A percentile compares a stretch with the other conserved stretches of the same genome.
Evolutionary conservation across 768 basidiomycete species (phyloP).

Genomic region (Albatrellus ellisii): DNA sequence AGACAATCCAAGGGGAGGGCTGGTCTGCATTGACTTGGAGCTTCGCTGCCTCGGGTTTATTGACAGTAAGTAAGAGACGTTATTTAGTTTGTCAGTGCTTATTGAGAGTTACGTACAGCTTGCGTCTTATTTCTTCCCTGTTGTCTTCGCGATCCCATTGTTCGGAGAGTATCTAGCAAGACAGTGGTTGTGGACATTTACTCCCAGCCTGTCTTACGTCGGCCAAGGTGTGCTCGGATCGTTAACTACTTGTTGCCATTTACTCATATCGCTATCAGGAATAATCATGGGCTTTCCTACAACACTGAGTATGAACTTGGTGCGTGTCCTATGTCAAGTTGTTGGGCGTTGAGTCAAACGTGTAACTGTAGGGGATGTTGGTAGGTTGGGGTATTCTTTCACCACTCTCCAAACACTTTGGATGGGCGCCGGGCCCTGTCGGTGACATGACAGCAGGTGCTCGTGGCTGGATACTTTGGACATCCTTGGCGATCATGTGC

Average conservation of each 20-base stretch:
- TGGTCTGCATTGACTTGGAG: conserved; percentile 73
- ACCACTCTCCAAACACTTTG: conserved; percentile 64
- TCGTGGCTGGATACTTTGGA: conserved; percentile 97
- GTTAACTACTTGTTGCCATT: not conserved
- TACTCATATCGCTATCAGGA: conserved; percentile 27
- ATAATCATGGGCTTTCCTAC: conserved; percentile 98
- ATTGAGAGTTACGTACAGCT: conserved; percentile 34
- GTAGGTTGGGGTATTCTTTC: conserved; percentile 93
- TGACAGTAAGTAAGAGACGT: conserved; percentile 54
- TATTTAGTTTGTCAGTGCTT: not conserved
- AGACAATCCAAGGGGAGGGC: conserved; percentile 47
- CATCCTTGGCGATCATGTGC: conserved; percentile 90
- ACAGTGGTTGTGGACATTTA: conserved; percentile 90
- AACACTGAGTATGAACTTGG: conserved; percentile 85
- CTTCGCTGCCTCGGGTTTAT: conserved; percentile 55
- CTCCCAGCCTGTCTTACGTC: conserved; percentile 83
- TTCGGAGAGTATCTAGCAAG: conserved; percentile 76
- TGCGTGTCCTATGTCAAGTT: conserved; percentile 20
- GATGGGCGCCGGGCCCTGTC: conserved; percentile 93
- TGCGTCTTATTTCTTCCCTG: conserved; percentile 78
- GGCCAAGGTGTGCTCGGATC: conserved; percentile 54
- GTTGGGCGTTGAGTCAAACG: conserved; percentile 4
- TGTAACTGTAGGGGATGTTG: conserved; percentile 66
- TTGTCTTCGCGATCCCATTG: conserved; percentile 75
- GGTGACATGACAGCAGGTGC: conserved; percentile 78